These are phyloP conservation scores for Neoboletus brunneissimus DNA, from an alignment of 768 basidiomycete genomes.

Conservation along the genomic window DNA sequence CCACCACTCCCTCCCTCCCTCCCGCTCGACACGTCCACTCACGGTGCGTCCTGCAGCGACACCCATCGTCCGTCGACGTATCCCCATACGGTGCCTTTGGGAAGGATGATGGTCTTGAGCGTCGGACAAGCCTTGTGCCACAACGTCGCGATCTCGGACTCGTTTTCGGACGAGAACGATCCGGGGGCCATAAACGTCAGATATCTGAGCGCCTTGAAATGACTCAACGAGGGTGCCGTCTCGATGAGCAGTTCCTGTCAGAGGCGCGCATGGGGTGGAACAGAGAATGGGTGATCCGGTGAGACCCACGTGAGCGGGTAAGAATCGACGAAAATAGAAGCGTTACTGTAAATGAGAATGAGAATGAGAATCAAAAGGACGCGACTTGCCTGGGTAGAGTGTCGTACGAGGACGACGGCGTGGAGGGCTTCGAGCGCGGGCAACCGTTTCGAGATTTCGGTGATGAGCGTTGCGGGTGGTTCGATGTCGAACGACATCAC, in stretches of 20 bases:
- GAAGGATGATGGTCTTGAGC: conserved; percentile 61
- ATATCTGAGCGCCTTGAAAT: conserved; percentile 46
- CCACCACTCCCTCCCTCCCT: background rate
- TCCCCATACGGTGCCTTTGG: conserved; percentile 63
- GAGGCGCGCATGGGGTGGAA: too few relatives aligned
- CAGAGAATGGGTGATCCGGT: too few relatives aligned
- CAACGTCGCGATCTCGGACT: conserved; percentile 47
- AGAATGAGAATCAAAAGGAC: background rate
- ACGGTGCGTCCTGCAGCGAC: conserved; percentile 19
- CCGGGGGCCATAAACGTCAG: conserved; percentile 59
- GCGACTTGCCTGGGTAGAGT: conserved; percentile 44
- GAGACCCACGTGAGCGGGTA: background rate
- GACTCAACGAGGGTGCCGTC: conserved; percentile 37
- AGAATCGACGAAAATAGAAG: background rate
- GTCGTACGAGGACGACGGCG: conserved; percentile 52
- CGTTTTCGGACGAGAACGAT: conserved; percentile 31
- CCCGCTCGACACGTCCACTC: background rate
- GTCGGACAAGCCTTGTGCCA: conserved; percentile 63
- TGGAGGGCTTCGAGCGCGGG: conserved; percentile 57
- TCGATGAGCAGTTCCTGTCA: conserved; percentile 42
- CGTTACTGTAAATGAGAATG: too few relatives aligned
- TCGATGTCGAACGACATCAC: conserved; percentile 56
- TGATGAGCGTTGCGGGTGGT: conserved; percentile 43
- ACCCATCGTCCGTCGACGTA: conserved; percentile 25
- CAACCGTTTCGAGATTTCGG: conserved; percentile 46